Percentiles rank a stretch among this genome's conserved stretches.
Conservation (phyloP, 768 basidiomycete species). For the Mycena capillaripes region DNA sequence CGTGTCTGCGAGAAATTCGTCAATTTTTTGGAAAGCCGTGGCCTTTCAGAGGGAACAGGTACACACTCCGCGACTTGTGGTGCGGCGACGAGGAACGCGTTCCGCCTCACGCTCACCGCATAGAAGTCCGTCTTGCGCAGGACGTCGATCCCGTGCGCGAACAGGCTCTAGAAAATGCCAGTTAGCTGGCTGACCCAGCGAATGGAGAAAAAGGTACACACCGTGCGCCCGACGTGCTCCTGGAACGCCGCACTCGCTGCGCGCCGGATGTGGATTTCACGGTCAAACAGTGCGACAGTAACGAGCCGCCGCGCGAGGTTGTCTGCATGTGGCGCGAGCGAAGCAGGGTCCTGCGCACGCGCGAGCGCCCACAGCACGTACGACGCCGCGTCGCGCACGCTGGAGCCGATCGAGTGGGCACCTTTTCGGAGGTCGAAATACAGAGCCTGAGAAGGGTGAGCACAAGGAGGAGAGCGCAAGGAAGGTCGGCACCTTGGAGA, state of each 20-base stretch:
- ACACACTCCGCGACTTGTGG: slow-evolving; percentile 90
- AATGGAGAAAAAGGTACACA: slow-evolving; percentile 53
- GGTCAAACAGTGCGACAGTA: slow-evolving; percentile 89
- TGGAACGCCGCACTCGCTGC: slow-evolving; percentile 99
- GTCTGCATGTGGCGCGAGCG: slow-evolving; percentile 72
- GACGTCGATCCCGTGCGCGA: slow-evolving; percentile 95
- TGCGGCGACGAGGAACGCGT: slow-evolving; percentile 88
- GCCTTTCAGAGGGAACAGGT: slow-evolving; percentile 16
- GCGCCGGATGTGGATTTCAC: slow-evolving; percentile 94
- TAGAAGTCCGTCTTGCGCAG: slow-evolving; percentile 95
- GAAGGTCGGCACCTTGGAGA: slow-evolving; percentile 72
- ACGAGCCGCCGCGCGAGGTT: slow-evolving; percentile 79
- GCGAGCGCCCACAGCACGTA: slow-evolving; percentile 97
- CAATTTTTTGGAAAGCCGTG: background rate
- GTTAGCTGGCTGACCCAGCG: too few relatives aligned
- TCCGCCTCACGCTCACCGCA: slow-evolving; percentile 87
- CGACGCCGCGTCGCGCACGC: slow-evolving; percentile 93
- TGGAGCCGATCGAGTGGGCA: slow-evolving; percentile 93
- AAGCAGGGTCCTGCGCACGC: slow-evolving; percentile 73
- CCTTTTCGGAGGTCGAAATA: slow-evolving; percentile 94
- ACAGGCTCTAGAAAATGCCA: slow-evolving; percentile 86
- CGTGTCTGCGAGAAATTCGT: slow-evolving; percentile 67
- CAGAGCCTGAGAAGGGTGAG: slow-evolving; percentile 70
- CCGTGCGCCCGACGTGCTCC: slow-evolving; percentile 95
- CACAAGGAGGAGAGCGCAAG: background rate